These are phyloP conservation scores for Kuraishia cidri DNA, from an alignment of 805 yeast species.

Conservation along the genomic window DNA sequence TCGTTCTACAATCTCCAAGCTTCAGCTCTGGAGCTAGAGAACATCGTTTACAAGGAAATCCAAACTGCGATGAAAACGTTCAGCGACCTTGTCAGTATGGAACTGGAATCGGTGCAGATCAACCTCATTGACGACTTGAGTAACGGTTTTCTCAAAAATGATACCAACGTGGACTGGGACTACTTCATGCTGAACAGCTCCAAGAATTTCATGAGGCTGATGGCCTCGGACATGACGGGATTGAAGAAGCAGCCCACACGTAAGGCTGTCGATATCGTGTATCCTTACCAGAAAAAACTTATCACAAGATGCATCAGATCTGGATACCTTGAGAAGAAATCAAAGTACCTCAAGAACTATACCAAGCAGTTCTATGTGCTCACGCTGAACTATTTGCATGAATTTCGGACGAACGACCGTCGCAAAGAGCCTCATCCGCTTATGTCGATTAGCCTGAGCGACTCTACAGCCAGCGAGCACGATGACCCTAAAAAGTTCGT, in stretches of 20 bases:
- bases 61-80: conserved; percentile 48
- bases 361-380: conserved; percentile 57
- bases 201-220: conserved; percentile 29
- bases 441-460: conserved; percentile 28
- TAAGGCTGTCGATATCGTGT: conserved; percentile 39
- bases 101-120: conserved; percentile 35
- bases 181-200: conserved; percentile 42
- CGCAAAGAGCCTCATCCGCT: conserved; percentile 41
- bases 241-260: conserved; percentile 25
- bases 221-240: conserved; percentile 12
- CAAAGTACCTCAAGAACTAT: conserved; percentile 53
- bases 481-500: conserved; percentile 27
- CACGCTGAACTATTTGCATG: conserved; percentile 60
- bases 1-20: conserved; percentile 56
- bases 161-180: conserved; percentile 64
- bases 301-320: conserved; percentile 46
- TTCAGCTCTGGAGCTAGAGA: conserved; percentile 57
- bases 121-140: conserved; percentile 44
- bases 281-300: conserved; percentile 43
- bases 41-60: conserved; percentile 52
- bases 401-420: conserved; percentile 49
- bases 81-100: conserved; percentile 40
- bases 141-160: conserved; percentile 43
- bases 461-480: conserved; percentile 19
- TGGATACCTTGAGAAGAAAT: conserved; percentile 52